Base-by-base conservation (phyloP, 345 rosid species). In the Passiflora organensis region DNA sequence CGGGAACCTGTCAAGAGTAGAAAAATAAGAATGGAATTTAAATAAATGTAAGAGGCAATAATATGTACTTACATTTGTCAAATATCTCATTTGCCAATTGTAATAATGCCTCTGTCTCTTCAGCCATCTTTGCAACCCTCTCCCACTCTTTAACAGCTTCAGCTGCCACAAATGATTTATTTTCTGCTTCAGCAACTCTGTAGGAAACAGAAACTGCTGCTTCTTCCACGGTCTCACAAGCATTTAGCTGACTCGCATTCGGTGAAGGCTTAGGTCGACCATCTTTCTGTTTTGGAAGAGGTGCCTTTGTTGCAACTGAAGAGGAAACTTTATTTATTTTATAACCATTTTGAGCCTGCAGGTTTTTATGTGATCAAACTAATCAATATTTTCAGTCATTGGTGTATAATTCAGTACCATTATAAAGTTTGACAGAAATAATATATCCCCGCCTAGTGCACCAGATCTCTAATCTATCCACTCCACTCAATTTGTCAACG, bases 101-200 rank as follows among this genome's bases (percentile, higher is more conserved):
- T 2, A 77, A 62, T 36, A 79, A 56, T 2, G 74, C 65, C 28
- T 80, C 74, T 18, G 72, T 56, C 15, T 83, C 85, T 68, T 81
- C 80, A 22, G 79, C 77, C 81, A 81, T 74, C 68, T 64, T 82
- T 21, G 77, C 74, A 51, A 80, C 56, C 69, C 85, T 78, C 64
- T 82, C 95, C 10, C 82, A 81, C 76, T 87, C 97, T 64, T 82
- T 81, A 48, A 82, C 76, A 55, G 95, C 86, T 73, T 73, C 80
- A 49, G 77, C 85, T 22, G 91, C 88, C 20, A 80, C 76, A 62
- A 67, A 71, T 11, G 85, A 70, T 64, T 80, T 87, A 54, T 83
- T 85, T 71, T 87, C 97, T 56, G 97, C 91, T 55, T 91, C 95
- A 0, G 83, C 91, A 17, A 85, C 58, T 64, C 75, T 79, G 68